Evolutionary conservation across 2,329 filamentous ascomycete genomes (phyloP).

Genomic region (Colletotrichum cordylinicola): DNA sequence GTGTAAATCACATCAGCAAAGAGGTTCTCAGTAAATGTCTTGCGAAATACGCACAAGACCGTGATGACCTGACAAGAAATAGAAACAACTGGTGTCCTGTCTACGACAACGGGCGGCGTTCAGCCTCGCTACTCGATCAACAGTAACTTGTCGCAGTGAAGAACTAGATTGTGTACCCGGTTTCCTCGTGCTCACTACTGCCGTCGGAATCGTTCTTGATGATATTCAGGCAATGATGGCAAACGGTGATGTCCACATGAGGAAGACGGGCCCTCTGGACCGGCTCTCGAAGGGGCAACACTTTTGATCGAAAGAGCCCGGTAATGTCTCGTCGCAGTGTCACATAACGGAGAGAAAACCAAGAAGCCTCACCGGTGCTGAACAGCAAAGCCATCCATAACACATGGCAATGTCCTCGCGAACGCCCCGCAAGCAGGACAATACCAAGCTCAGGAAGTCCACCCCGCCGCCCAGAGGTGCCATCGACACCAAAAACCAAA

Average conservation of each 20-base stretch:
- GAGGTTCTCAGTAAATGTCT: too few relatives aligned
- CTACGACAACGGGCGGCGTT: not conserved
- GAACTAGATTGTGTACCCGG: not conserved
- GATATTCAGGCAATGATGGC: fast-evolving
- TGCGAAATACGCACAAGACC: too few relatives aligned
- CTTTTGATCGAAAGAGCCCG: not conserved
- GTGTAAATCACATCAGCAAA: too few relatives aligned
- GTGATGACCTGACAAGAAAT: too few relatives aligned
- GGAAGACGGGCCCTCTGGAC: not conserved
- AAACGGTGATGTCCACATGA: not conserved
- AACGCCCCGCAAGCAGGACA: not conserved
- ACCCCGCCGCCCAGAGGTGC: not conserved
- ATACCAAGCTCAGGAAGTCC: not conserved
- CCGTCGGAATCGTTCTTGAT: fast-evolving
- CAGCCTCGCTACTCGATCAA: not conserved
- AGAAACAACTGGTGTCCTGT: too few relatives aligned
- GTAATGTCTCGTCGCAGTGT: not conserved
- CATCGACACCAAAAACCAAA: not conserved
- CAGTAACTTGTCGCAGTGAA: not conserved
- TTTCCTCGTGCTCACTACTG: too few relatives aligned
- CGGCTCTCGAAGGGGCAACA: fast-evolving
- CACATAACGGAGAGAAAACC: not conserved
- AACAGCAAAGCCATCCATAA: not conserved
- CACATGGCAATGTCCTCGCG: not conserved
- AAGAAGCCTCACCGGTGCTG: not conserved